Base-by-base conservation (phyloP, 139 green algal genomes). In the Coelastrella sp. region DNA sequence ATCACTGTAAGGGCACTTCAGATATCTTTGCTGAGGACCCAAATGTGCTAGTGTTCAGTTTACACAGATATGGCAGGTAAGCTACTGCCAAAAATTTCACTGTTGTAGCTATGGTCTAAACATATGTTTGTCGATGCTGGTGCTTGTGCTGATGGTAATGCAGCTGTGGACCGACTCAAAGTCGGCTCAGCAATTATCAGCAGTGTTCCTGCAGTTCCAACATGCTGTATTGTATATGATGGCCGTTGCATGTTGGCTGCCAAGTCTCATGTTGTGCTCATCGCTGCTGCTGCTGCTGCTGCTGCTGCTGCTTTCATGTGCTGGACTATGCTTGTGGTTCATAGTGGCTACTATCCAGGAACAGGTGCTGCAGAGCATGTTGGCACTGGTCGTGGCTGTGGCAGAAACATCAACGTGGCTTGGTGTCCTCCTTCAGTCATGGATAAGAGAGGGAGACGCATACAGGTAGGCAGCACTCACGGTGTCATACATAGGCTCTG, bases 1-100 rank as follows among this genome's bases (percentile, higher is more conserved):
- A 96, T 81, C 93, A 96, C 79, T 92, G 93, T 48, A 93, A 95
- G n/a, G 94, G 94, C 69, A 96, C 89, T 2, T 84, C 93, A 32
- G 83, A 94, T 32, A 89, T 96, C 0, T 93, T 95, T 74, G 85
- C 87, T 15, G 82, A 94, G 13, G 91, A 96, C 81, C 75, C 87
- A 1, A 84, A 71, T 25, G 89, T 97, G 21, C 50, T 97, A 60
- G 94, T 94, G 75, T 51, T 96, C 6, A 94, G 88, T 30, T 63
- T 96, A 53, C 93, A 96, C 80, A 71, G 85, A 13, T 71, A 73
- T 17, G 87, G 88, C 83, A 81, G 83, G 89, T 93, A 74, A 57
- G 45, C 15, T 23, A 9, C 45, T 23, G 45, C 45, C 45, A 9
- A 23, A 0, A 57, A 57, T 0, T 9, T 23, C 15, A 57, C 11